Conservation (phyloP, 129 eudicot species). For the Heracleum sosnowskyi region DNA sequence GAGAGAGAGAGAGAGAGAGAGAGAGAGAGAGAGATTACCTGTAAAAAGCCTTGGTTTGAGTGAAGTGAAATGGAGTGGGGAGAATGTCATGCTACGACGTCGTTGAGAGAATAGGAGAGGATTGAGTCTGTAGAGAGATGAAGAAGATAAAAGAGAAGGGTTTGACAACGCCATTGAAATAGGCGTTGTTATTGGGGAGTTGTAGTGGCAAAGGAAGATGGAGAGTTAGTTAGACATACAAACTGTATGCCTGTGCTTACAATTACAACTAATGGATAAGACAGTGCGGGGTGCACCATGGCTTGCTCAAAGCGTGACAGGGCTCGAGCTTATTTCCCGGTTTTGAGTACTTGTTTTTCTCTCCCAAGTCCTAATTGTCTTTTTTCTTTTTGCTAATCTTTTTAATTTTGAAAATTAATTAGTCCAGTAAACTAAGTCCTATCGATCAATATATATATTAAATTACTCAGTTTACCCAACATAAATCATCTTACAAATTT, state of each 20-base stretch:
- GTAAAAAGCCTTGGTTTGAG: conserved; percentile 31
- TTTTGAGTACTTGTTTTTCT: too few species aligned
- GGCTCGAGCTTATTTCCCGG: not conserved
- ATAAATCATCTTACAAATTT: too few species aligned
- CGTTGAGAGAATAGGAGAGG: conserved; percentile 60
- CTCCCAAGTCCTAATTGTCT: too few species aligned
- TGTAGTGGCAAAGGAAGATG: not conserved
- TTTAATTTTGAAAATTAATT: too few species aligned
- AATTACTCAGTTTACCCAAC: too few species aligned
- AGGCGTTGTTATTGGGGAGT: not conserved
- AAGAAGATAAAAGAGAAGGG: conserved; percentile 45
- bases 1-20: not conserved
- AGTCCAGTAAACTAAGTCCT: too few species aligned
- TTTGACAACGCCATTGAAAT: conserved; percentile 52
- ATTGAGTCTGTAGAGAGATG: conserved; percentile 45
- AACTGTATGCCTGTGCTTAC: not conserved
- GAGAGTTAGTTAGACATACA: not conserved
- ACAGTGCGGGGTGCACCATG: not conserved
- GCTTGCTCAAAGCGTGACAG: not conserved
- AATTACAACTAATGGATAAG: not conserved
- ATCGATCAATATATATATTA: too few species aligned
- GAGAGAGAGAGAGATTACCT: conserved; percentile 20
- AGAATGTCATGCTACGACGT: conserved; percentile 27
- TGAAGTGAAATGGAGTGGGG: conserved; percentile 24
- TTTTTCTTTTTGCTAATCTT: too few species aligned